A percentile compares a stretch with the other conserved stretches of the same genome.
phyloP scores from a whole-genome alignment of 192 early-diverging fungal species.

The Neocallimastix lanati region DNA sequence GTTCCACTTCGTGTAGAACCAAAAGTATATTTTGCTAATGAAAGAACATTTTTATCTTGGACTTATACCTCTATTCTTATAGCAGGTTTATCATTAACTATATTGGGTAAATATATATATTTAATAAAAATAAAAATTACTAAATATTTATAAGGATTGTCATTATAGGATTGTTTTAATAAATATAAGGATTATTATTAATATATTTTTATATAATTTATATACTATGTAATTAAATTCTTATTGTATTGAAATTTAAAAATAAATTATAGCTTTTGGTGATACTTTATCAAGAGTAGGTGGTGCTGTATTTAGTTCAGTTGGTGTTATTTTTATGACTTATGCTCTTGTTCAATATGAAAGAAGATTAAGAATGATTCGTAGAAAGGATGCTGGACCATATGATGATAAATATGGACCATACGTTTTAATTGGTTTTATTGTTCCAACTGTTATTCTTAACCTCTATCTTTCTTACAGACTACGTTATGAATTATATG shows the following conservation, averaged over 20 bases:
- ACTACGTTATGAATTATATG: not conserved
- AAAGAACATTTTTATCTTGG: constrained; percentile 82
- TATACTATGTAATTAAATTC: no score
- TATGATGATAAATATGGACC: constrained; percentile 43
- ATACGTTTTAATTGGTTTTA: not conserved
- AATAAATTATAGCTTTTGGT: constrained; percentile 28
- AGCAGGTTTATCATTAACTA: not conserved
- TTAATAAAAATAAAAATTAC: not conserved
- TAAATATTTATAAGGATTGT: no score
- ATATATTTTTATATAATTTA: no score
- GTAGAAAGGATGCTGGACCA: constrained; percentile 42
- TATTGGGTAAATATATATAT: not conserved
- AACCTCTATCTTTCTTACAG: not conserved
- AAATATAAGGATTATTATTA: no score
- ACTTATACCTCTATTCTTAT: not conserved
- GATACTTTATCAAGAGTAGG: constrained; percentile 49
- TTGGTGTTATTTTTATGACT: constrained; percentile 54
- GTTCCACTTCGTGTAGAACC: constrained; percentile 20
- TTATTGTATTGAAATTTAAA: no score
- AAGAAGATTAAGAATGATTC: constrained; percentile 50
- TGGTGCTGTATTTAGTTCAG: constrained; percentile 43
- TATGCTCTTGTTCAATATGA: constrained; percentile 61
- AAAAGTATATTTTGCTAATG: constrained; percentile 90
- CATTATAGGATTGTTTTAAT: no score
- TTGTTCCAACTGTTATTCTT: not conserved